Base-by-base conservation (phyloP, 768 basidiomycete genomes). In the Leccinum longicurvipes region DNA sequence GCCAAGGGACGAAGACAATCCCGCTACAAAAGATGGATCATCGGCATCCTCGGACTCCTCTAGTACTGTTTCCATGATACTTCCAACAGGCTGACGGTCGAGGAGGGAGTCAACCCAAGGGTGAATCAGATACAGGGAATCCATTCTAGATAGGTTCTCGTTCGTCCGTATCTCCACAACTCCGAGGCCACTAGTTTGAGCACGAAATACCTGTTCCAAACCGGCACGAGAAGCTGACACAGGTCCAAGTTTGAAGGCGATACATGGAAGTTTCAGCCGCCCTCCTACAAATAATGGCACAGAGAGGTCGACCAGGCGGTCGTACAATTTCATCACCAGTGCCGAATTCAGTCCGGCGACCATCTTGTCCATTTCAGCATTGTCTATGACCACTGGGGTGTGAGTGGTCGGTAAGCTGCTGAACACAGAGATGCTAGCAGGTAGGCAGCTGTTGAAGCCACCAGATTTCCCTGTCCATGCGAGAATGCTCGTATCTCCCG, bases 21-120 rank as follows among this genome's bases (percentile, higher is more conserved):
- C 31, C 12, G 6, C 6, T 31, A 31, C 6, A 6, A 14, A 17
- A n/a, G n/a, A n/a, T n/a, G n/a, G n/a, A 17, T 8, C 17, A 17
- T 17, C 36, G 15, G 15, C 36, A 17, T 17, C 36, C 36, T 39
- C 36, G 15, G 15, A 9, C n/a, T n/a, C n/a, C n/a, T n/a, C n/a
- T n/a, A n/a, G n/a, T n/a, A n/a, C n/a, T n/a, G n/a, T n/a, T n/a
- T 32, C 50, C 14, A 8, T 3, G 1, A 7, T 15, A 23, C 19
- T 14, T 36, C 45, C 51, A 2, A 50, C 31, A 5, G 44, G 50
- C 11, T 34, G 53, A 5, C 44, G 29, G 17, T 54, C 36, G 1
- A 63, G 56, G 14, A 63, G 56, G 11, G 53, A 50, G 24, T 59
- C 50, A 8, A 64, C 50, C 62, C 62, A 64, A 0, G 62, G 59